A percentile compares a stretch with the other conserved stretches of the same genome.
Conservation (phyloP, 495 filamentous ascomycete species). For the Penicillium tannophilum region DNA sequence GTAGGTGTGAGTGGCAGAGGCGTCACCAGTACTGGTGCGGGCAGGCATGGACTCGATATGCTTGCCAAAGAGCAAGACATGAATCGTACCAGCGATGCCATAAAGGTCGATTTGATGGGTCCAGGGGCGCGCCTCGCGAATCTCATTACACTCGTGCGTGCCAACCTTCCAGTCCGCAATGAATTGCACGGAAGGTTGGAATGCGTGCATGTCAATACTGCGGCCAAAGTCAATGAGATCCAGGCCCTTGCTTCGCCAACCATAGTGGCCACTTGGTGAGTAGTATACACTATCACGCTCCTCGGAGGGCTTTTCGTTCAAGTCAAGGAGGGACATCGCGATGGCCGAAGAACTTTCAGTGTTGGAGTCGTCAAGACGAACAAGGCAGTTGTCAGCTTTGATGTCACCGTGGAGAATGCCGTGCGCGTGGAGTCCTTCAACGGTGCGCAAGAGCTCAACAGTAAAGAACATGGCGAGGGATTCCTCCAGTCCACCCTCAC, state of each 20-base stretch:
- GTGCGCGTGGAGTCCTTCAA: slow-evolving; percentile 81
- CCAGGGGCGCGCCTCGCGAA: slow-evolving; percentile 90
- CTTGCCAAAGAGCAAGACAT: slow-evolving; percentile 86
- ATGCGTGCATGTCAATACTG: slow-evolving; percentile 88
- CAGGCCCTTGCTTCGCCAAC: slow-evolving; percentile 81
- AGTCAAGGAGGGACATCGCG: slow-evolving; percentile 35
- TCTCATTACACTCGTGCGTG: slow-evolving; percentile 87
- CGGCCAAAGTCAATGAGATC: slow-evolving; percentile 93
- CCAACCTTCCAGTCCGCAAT: slow-evolving; percentile 91
- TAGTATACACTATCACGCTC: slow-evolving; percentile 55
- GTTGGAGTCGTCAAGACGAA: slow-evolving; percentile 66
- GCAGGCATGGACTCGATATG: slow-evolving; percentile 82
- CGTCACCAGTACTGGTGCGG: slow-evolving; percentile 30
- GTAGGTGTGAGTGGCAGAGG: slow-evolving; percentile 51
- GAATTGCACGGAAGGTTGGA: slow-evolving; percentile 77
- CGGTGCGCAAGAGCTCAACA: slow-evolving; percentile 85
- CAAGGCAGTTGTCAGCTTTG: slow-evolving; percentile 92
- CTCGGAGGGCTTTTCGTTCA: slow-evolving; percentile 49
- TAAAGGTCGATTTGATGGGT: slow-evolving; percentile 96
- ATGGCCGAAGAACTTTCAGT: slow-evolving; percentile 23
- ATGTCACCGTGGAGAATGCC: slow-evolving; percentile 89
- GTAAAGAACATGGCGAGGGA: slow-evolving; percentile 90
- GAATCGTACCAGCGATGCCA: slow-evolving; percentile 82
- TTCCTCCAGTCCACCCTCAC: slow-evolving; percentile 78
- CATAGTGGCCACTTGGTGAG: slow-evolving; percentile 66